Conservation (phyloP, 768 basidiomycete species). For the Filobasidium floriforme region DNA sequence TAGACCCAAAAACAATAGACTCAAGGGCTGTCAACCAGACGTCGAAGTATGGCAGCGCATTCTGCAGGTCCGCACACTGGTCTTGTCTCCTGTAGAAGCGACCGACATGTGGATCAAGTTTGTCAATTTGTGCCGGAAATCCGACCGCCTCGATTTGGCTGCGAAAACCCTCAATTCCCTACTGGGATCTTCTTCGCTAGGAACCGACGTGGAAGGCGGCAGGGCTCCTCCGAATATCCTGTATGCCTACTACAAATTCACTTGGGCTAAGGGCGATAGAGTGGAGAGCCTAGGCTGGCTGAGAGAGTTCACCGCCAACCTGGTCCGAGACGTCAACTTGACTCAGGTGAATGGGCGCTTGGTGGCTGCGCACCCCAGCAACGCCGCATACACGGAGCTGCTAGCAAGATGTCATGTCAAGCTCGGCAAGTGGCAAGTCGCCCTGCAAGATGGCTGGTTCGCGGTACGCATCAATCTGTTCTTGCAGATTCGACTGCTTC, state of each 20-base stretch:
- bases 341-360: conserved; percentile 51
- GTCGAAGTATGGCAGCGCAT: conserved; percentile 99
- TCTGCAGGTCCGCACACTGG: conserved; percentile 86
- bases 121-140: conserved; percentile 92
- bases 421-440: conserved; percentile 86
- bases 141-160: conserved; percentile 84
- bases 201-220: conserved; percentile 35
- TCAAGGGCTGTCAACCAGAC: conserved; percentile 93
- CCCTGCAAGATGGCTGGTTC: conserved; percentile 70
- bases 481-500: too few relatives aligned
- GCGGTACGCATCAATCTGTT: conserved; percentile 51
- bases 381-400: conserved; percentile 64
- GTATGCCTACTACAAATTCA: conserved; percentile 88
- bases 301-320: conserved; percentile 67
- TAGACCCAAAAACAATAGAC: conserved; percentile 17
- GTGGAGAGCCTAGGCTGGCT: conserved; percentile 69
- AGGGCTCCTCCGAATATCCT: conserved; percentile 90
- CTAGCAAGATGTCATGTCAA: conserved; percentile 97
- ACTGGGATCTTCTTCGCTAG: conserved; percentile 52
- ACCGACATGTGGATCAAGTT: conserved; percentile 99
- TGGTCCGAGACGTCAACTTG: conserved; percentile 65
- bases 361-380: conserved; percentile 36
- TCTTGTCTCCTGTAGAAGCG: conserved; percentile 86
- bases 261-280: conserved; percentile 79
- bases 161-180: conserved; percentile 95